Conservation (phyloP, 768 basidiomycete genomes). For the Mycena epipterygia region DNA sequence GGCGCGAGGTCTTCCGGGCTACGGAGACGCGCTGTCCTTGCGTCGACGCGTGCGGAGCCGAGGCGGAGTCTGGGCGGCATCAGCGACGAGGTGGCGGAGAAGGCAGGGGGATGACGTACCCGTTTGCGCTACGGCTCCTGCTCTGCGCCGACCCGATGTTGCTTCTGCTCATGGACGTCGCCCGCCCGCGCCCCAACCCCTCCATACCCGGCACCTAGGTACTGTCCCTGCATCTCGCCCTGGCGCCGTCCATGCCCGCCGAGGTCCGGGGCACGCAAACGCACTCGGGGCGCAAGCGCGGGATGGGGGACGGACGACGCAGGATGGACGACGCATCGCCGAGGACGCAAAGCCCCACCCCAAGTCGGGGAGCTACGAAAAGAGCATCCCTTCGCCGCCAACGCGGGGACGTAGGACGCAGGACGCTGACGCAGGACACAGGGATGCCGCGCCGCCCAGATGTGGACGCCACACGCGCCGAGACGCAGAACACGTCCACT, state of each 20-base stretch:
- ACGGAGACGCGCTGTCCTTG: not conserved
- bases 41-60: not conserved
- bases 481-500: not conserved
- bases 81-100: not conserved
- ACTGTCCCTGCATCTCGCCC: not conserved
- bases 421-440: not conserved
- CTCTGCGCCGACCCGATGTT: not conserved
- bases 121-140: not conserved
- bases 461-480: not conserved
- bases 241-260: not conserved
- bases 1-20: not conserved
- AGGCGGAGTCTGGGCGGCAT: not conserved
- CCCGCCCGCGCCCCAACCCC: not conserved
- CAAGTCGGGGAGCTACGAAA: no score
- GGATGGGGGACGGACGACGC: not conserved
- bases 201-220: not conserved
- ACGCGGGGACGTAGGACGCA: not conserved
- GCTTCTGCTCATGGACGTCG: no score
- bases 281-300: not conserved
- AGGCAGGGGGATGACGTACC: not conserved
- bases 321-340: not conserved
- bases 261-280: not conserved
- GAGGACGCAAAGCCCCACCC: no score
- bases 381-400: no score
- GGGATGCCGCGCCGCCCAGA: not conserved